Evolutionary conservation across 2,329 filamentous ascomycete species (phyloP), one percentile per base, ranked within the genome.

Genomic region (Sarocladium brachiariae): DNA sequence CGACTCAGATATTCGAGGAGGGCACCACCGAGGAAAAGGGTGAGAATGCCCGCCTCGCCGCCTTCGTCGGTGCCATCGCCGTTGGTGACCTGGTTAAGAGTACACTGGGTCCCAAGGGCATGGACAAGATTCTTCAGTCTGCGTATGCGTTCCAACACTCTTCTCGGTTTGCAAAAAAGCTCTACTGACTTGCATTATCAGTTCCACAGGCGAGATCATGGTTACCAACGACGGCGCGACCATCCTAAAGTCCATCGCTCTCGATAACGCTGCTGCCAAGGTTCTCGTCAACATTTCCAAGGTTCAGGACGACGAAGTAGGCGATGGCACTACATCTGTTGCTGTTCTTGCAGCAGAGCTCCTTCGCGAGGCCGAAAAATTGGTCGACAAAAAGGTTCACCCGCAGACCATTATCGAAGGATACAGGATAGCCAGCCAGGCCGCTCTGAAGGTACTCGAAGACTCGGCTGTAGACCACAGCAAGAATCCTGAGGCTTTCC

Each of bases 381-480:
- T 99, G 47, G 89, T 99, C 59, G 88, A 95, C 74, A 90, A 92
- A 76, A 97, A 97, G 75, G 96, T 99, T 62, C 93, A 99, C 70
- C 93, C 93, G 49, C 93, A 99, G 78, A 97, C 93, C 49, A 99
- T 99, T 70, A 99, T 99, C 64, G 93, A 99, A 65, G 93, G 93
- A 49, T 99, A 95, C 78, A 83, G 93, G 74, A 95, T 99, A 87
- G 93, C 93, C 50, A 95, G 89, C 69, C 78, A 82, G 49, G 92
- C 93, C 50, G 91, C 93, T 25, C 78, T 99, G 49, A 78, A 84
- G 63, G 90, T 90, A 27, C 76, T 99, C 38, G 87, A 90, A 66
- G 84, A 86, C 61, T 83, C 83, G 16, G 91, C 93, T 18, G 87
- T 95, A 50, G 87, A 99, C 71, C 88, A 95, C 73, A 95, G 88